Base-by-base conservation (phyloP, 805 yeast species). In the Starmerella asiatica region DNA sequence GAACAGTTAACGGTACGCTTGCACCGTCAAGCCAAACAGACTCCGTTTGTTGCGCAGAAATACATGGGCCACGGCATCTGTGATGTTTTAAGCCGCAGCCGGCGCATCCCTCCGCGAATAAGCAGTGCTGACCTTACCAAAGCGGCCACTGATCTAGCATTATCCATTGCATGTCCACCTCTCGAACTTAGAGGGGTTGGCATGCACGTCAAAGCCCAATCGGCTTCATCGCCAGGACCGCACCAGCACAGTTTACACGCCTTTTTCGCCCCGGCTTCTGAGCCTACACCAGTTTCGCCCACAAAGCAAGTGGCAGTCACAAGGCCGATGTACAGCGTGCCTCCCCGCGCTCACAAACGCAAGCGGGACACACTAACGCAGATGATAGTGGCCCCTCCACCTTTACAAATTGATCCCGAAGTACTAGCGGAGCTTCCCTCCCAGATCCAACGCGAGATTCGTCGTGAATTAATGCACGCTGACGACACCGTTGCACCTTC, bases 41-140 rank as follows among this genome's bases (percentile, higher is more conserved):
- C 93, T 0, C 86, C 93, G 0, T 56, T 77, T 2, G 73, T 73
- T 16, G 82, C 96, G 0, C 69, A 79, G 1, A 91, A 88, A 53
- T 77, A 63, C 56, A 47, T 91, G 52, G 98, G 98, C 0, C 73
- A 79, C 74, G 97, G 98, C 0, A 56, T 56, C 12, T 83, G 94
- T 57, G 83, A 76, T 37, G 62, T 76, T 26, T 59, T 68, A 11
- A 72, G 76, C 32, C 75, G 74, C 48, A 64, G 77, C 9, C 61
- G 78, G 2, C 64, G 64, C 26, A 53, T 88, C 12, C 5, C 21
- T 5, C 84, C 85, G 0, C 55, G 3, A 73, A 85, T 1, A 64
- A 71, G 50, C 77, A 73, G 39, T 48, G 65, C 50, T 52, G 72
- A n/a, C 56, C 83, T 7, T 69, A 75, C 0, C 65, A 75, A 11